Evolutionary conservation across 495 filamentous ascomycete genomes (phyloP).

Genomic region (Parachaetomium inaequale): DNA sequence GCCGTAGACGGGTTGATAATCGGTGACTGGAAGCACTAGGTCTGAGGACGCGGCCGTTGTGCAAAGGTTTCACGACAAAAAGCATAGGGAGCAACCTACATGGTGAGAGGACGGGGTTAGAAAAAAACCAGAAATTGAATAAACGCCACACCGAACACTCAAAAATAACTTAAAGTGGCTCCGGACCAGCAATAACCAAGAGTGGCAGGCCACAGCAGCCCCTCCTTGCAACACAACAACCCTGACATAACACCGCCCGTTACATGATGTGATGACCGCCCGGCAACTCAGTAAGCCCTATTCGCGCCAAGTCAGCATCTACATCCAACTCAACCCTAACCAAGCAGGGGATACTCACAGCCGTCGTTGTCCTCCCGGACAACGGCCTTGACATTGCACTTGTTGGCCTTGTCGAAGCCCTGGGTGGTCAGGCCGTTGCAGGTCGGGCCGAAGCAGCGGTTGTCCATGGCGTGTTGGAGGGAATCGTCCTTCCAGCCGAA

Average conservation of each 20-base stretch:
- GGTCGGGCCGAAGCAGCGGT: constrained; percentile 38
- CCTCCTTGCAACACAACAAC: too few species aligned
- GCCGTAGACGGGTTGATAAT: too few species aligned
- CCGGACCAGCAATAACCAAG: too few species aligned
- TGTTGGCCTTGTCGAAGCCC: constrained; percentile 33
- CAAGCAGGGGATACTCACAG: constrained; percentile 28
- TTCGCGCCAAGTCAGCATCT: background rate
- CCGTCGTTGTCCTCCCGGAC: constrained; percentile 46
- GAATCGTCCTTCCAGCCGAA: constrained; percentile 50
- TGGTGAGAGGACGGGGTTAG: too few species aligned
- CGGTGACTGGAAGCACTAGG: too few species aligned
- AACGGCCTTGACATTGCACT: constrained; percentile 38
- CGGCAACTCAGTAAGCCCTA: constrained; percentile 2
- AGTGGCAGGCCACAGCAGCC: too few species aligned
- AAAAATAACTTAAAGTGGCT: too few species aligned
- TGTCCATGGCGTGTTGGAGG: constrained; percentile 52
- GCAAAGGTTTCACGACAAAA: too few species aligned
- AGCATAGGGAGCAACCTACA: too few species aligned
- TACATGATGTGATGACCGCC: constrained; percentile 10
- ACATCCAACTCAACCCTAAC: background rate
- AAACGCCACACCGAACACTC: too few species aligned
- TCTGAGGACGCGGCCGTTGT: too few species aligned
- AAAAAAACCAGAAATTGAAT: too few species aligned
- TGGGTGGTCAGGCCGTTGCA: constrained; percentile 39
- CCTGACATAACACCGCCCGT: background rate